Base-by-base conservation (phyloP, 345 rosid genomes). In the Nephelium lappaceum region DNA sequence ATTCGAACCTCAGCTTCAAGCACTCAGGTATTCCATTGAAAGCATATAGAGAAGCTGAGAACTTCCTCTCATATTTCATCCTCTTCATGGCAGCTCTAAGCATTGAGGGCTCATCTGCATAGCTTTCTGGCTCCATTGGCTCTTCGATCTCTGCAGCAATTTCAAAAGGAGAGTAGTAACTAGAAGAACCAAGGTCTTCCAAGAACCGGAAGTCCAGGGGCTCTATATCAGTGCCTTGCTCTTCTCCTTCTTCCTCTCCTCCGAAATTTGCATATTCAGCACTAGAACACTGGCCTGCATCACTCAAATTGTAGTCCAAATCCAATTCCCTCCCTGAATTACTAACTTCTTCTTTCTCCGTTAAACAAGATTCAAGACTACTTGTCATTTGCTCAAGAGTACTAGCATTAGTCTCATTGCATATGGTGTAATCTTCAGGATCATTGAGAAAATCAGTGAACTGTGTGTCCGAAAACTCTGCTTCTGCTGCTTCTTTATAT, bases 31-130 rank as follows among this genome's bases (percentile, higher is more conserved):
- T 86, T 39, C 93, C 92, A 76, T 88, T 85, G 80, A 89, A 89
- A 5, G 93, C 91, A 45, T 89, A 88, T 3, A 89, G 84, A 7
- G 95, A 91, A 77, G 92, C 93, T 7, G 93, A 89, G 79, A 86
- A 80, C 78, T 89, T 89, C 71, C 95, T 79, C 77, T 91, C 95
- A 19, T 85, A 88, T 45, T 75, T 86, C 90, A 89, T 86, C 74
- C 91, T 87, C 85, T 87, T 83, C 91, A 91, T 80, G 31, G 85
- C 87, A 62, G 83, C 90, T 57, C 81, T 83, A n/a, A 89, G 81
- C 79, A 83, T 81, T 0, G 89, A 80, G 7, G 89, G 83, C 63
- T 84, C 88, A 24, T 87, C 92, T 19, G 67, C 81, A 11, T 68
- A 80, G 24, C 47, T 80, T 43, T 86, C 89, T 1, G 72, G 24